A percentile compares a stretch with the other conserved stretches of the same genome.
These are phyloP conservation scores for Echium plantagineum DNA, from an alignment of 257 asterid genomes.

Conservation along the genomic window DNA sequence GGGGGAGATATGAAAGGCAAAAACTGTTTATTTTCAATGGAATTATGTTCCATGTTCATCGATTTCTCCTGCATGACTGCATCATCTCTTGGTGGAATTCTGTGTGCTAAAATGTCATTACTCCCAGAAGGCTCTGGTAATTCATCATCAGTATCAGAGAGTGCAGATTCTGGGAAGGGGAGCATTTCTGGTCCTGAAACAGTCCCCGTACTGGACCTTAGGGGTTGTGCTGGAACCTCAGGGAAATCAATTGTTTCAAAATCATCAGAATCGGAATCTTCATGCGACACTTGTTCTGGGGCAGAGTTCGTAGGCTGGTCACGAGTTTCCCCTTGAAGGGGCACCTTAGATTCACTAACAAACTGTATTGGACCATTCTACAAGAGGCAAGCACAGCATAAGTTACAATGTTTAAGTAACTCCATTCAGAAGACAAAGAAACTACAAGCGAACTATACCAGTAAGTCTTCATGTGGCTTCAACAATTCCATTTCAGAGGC, in stretches of 20 bases:
- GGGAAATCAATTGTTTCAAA: conserved; percentile 61
- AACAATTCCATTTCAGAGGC: conserved; percentile 59
- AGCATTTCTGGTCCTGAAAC: conserved; percentile 65
- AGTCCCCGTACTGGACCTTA: conserved; percentile 34
- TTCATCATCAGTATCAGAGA: conserved; percentile 49
- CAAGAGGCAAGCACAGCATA: conserved; percentile 6
- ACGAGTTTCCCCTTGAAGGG: conserved; percentile 53
- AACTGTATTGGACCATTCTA: conserved; percentile 78
- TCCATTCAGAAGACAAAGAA: conserved; percentile 2
- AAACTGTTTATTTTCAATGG: conserved; percentile 35
- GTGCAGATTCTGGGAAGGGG: conserved; percentile 75
- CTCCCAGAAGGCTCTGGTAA: conserved; percentile 17
- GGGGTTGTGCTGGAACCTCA: conserved; percentile 64
- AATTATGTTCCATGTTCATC: conserved; percentile 15
- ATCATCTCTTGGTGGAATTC: conserved; percentile 7
- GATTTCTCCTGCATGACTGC: conserved; percentile 13
- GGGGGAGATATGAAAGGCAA: conserved; percentile 60
- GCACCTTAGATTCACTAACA: conserved; percentile 47
- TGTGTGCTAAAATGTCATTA: conserved; percentile 13
- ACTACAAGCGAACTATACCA: conserved; percentile 31
- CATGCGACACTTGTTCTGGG: conserved; percentile 29
- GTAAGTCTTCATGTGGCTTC: conserved; percentile 81
- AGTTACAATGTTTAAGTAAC: conserved; percentile 10
- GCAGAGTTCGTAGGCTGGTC: conserved; percentile 24
- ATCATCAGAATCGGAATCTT: conserved; percentile 48